Conservation (phyloP, 1,139 yeast species). For the Kodamaea sp. region DNA sequence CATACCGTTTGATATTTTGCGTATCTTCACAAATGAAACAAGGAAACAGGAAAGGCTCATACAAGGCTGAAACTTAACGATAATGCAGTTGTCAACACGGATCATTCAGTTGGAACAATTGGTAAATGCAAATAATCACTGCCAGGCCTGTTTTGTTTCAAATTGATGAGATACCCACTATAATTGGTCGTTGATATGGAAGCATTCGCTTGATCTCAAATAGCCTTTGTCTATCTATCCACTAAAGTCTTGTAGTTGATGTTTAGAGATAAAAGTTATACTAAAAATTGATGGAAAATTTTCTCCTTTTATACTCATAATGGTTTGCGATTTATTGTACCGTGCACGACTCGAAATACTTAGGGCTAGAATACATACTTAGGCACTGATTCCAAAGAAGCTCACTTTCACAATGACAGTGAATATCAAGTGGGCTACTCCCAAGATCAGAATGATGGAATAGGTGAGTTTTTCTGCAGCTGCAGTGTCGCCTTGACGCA, state of each 20-base stretch:
- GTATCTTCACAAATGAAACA: constrained; percentile 10
- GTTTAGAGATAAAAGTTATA: not conserved
- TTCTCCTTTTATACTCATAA: constrained; percentile 4
- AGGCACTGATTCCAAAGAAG: constrained; percentile 44
- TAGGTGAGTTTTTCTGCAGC: constrained; percentile 22
- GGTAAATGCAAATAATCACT: constrained; percentile 74
- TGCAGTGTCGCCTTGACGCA: constrained; percentile 27
- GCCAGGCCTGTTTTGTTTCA: constrained; percentile 26
- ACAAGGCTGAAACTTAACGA: constrained; percentile 90
- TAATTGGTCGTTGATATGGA: no score
- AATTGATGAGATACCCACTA: no score
- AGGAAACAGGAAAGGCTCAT: constrained; percentile 48
- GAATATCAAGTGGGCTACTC: constrained; percentile 42
- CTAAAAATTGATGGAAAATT: constrained; percentile 1
- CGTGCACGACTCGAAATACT: constrained; percentile 1
- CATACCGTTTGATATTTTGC: constrained; percentile 8
- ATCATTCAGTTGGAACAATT: constrained; percentile 81
- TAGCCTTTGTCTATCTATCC: constrained; percentile 9
- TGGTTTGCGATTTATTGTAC: constrained; percentile 1
- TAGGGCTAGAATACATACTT: constrained; percentile 5
- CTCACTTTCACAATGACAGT: constrained; percentile 50
- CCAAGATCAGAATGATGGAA: constrained; percentile 28
- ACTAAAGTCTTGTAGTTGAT: not conserved
- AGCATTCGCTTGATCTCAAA: constrained; percentile 10
- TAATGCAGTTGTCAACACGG: constrained; percentile 72